Evolutionary conservation across 2,329 filamentous ascomycete species (phyloP), one percentile per base, ranked within the genome.

Genomic region (Trichoderma koningiopsis): DNA sequence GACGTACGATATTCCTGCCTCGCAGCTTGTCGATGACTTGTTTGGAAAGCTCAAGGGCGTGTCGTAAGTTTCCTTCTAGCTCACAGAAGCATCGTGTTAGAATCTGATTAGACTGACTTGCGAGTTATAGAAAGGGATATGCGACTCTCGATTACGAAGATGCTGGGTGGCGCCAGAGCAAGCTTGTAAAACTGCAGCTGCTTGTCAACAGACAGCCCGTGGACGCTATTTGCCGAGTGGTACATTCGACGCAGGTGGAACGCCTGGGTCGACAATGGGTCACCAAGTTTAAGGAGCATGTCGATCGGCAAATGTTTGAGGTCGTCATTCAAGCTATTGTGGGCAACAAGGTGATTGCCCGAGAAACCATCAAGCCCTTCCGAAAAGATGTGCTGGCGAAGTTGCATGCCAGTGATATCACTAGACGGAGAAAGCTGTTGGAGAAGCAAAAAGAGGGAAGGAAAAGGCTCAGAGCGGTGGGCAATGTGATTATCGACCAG

Each of bases 141-240:
- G 96, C 96, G 0, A 96, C 92, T 43, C 87, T 99, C 5, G 96
- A 99, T 79, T 99, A 99, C 78, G 96, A 99, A 81, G 96, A 99
- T 75, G 91, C 94, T 0, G 95, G 92, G 0, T 99, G 94, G 88
- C 89, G 91, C 27, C 82, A 87, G 70, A 93, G 91, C 76, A 89
- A 89, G 71, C 89, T 99, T 52, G 89, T 93, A 71, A 98, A 97
- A 80, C 85, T 99, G 43, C 94, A 97, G 78, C 84, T 99, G 2
- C 87, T 98, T 8, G 95, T 99, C 72, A 99, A 99, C 81, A 96
- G 96, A 79, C 85, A 88, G 31, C 92, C 96, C 0, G 96, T 99
- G 2, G 96, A 99, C 80, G 96, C 96, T 13, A 94, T 99, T 22
- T 90, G 93, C n/a, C 89, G 95, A 40, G 89, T 99, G 4, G 88